Base-by-base conservation (phyloP, 768 basidiomycete species). In the Kockovaella imperatae region DNA sequence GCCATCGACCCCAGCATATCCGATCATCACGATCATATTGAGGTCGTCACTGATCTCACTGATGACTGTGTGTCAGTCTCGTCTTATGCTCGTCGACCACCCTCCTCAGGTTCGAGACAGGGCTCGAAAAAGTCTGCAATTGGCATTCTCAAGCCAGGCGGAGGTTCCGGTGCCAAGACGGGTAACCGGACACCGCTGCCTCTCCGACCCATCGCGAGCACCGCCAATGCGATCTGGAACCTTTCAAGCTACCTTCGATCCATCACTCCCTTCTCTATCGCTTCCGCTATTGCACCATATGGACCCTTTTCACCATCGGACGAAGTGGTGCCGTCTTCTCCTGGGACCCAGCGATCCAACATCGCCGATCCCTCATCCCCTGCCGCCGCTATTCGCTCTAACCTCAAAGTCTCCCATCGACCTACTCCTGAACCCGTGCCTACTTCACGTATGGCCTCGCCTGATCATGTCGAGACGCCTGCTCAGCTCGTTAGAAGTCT, bases 211-310 rank as follows among this genome's bases (percentile, higher is more conserved):
- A 46, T 62, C 40, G 36, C 50, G 7, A 44, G 47, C 4, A 53
- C 56, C 21, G 50, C 53, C 21, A 51, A 48, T 2, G 54, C 59
- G 1, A 52, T 67, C 10, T 67, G 60, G 62, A 67, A 59, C 35
- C 39, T 61, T 5, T 54, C 57, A 13, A 36, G 45, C 5, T 63
- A 63, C 36, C 29, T 67, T 11, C 49, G 55, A 6, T 60, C 59
- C 15, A 59, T 67, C 32, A 25, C 62, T 4, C 64, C 62, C 1
- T 64, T 67, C 45, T 47, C 56, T 8, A 49, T 65, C 25, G 25
- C 53, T 5, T 58, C 61, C 3, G 53, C 52, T 10, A 43, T 54
- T 5, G 20, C 46, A 18, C 47, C 60, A 0, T 45, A 59, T 14
- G 44, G 46, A 0, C 51, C 50, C 15, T 44, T 41, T 23, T 35